Evolutionary conservation across 140 eudicot genomes (phyloP).

Genomic region (Cichorium intybus): DNA sequence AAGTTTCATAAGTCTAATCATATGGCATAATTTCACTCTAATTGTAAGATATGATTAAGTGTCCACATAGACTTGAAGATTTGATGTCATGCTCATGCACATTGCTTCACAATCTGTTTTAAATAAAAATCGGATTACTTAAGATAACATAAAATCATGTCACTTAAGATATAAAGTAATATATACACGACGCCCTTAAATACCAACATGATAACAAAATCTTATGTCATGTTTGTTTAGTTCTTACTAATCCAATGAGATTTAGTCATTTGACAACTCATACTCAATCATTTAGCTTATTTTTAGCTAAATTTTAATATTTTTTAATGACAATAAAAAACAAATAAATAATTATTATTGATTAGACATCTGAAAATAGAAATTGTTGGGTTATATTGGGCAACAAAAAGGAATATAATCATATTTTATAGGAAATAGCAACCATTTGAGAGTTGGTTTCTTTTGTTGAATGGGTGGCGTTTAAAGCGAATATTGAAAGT

Average conservation of each 20-base stretch:
- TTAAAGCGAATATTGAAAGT: conserved; percentile 27
- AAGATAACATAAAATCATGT: background rate
- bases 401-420: conserved; percentile 1
- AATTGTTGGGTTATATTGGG: conserved; percentile 13
- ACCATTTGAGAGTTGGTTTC: conserved; percentile 21
- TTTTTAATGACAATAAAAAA: background rate
- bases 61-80: no score
- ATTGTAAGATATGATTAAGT: background rate
- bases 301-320: background rate
- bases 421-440: conserved; percentile 7
- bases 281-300: background rate
- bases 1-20: background rate
- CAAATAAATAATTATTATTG: background rate
- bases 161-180: background rate
- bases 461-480: conserved; percentile 29
- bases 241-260: background rate
- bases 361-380: conserved; percentile 4
- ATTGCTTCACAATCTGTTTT: background rate
- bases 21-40: background rate
- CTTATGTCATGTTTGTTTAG: background rate
- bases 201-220: background rate
- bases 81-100: no score
- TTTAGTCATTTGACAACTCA: background rate
- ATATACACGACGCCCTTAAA: background rate
- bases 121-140: background rate